phyloP scores from a whole-genome alignment of 1,284 basidiomycete genomes.

The Hypsizygus ulmarius region DNA sequence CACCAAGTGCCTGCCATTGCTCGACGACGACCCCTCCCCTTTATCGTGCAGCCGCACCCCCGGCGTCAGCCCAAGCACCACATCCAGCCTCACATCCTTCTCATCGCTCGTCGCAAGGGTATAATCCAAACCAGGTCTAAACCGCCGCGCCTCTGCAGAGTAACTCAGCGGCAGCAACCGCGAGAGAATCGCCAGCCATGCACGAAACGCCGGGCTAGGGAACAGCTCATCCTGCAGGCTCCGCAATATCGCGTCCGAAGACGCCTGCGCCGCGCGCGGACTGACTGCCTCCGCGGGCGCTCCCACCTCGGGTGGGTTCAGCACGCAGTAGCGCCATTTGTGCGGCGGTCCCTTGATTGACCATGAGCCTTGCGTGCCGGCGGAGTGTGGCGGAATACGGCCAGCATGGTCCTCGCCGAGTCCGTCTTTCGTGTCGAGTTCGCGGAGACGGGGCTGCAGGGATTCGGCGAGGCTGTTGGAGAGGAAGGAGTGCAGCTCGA shows the following conservation, averaged over 20 bases:
- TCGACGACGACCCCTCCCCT: constrained; percentile 25
- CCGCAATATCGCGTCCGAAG: constrained; percentile 59
- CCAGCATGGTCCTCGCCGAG: constrained; percentile 51
- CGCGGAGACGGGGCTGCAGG: constrained; percentile 65
- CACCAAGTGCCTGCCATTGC: constrained; percentile 27
- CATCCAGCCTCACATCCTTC: constrained; percentile 80
- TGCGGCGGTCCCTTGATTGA: constrained; percentile 84
- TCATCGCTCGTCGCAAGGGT: constrained; percentile 91
- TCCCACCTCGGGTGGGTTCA: constrained; percentile 37
- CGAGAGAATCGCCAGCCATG: constrained; percentile 85
- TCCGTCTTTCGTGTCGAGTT: constrained; percentile 68
- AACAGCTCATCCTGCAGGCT: constrained; percentile 75
- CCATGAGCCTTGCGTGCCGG: constrained; percentile 66
- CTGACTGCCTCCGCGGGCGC: constrained; percentile 39
- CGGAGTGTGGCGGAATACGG: constrained; percentile 63
- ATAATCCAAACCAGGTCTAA: constrained; percentile 93
- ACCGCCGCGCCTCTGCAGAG: constrained; percentile 78
- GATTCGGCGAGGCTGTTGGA: constrained; percentile 60
- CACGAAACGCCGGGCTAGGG: constrained; percentile 82
- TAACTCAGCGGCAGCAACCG: constrained; percentile 75
- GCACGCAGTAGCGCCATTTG: constrained; percentile 87
- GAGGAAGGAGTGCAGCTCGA: constrained; percentile 90
- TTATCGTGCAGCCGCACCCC: constrained; percentile 41
- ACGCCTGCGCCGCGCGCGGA: constrained; percentile 49
- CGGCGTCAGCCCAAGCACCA: constrained; percentile 89